phyloP scores from a whole-genome alignment of 108 stramenopile genomes.

The Nitzschia sp. region DNA sequence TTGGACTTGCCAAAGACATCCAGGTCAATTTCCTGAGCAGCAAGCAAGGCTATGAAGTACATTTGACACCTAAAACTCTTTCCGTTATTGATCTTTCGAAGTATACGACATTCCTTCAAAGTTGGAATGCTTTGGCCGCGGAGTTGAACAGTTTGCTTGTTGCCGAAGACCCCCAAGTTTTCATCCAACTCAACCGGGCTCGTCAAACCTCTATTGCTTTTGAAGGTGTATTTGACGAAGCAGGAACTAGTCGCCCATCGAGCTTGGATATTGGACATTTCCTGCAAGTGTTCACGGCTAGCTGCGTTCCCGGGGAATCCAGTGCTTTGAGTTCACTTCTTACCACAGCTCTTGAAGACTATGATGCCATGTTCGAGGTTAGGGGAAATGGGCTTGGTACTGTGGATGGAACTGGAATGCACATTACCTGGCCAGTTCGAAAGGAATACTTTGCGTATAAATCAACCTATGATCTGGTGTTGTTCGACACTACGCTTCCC shows the following conservation, averaged over 20 bases:
- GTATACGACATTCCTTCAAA: conserved; percentile 14
- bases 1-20: conserved; percentile 25
- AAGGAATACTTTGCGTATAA: neutral
- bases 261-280: conserved; percentile 18
- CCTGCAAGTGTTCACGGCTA: neutral
- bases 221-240: conserved; percentile 13
- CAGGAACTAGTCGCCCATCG: conserved; percentile 11
- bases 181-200: conserved; percentile 8
- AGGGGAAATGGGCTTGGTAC: conserved; percentile 21
- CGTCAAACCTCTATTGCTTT: conserved; percentile 17
- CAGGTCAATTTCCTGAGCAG: conserved; percentile 14
- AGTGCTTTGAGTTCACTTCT: conserved; percentile 4
- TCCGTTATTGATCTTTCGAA: conserved; percentile 18
- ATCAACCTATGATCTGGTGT: neutral
- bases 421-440: conserved; percentile 17
- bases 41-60: conserved; percentile 6
- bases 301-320: neutral
- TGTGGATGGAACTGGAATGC: conserved; percentile 26
- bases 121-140: conserved; percentile 12
- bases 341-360: neutral
- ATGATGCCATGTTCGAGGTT: conserved; percentile 24
- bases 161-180: conserved; percentile 13
- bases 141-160: neutral
- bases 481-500: conserved; percentile 3
- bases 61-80: conserved; percentile 34